phyloP scores from a whole-genome alignment of 108 stramenopile species.

The Schizochytrium sp. region DNA sequence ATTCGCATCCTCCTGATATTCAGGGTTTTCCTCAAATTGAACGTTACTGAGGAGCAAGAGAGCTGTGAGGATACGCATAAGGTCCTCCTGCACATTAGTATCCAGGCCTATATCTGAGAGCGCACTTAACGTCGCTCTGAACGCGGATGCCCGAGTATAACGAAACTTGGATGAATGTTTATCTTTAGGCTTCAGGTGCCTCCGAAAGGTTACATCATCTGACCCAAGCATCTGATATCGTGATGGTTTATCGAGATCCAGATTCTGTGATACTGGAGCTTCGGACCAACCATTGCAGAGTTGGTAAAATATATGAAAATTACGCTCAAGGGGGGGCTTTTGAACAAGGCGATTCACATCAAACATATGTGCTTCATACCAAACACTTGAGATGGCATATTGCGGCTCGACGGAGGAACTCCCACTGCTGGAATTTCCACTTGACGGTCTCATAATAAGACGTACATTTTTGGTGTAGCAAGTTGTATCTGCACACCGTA shows the following conservation, averaged over 20 bases:
- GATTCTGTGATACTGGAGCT: not conserved
- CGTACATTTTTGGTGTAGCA: not conserved
- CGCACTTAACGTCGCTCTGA: constrained; percentile 7
- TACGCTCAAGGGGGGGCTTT: constrained; percentile 17
- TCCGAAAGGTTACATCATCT: not conserved
- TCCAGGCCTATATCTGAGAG: not conserved
- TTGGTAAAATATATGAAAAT: constrained; percentile 28
- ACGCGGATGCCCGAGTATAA: not conserved
- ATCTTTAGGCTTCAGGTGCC: not conserved
- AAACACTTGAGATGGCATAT: not conserved
- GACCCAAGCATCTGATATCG: constrained; percentile 12
- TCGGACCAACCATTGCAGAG: constrained; percentile 14
- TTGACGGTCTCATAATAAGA: not conserved
- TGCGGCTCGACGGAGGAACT: not conserved
- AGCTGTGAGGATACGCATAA: constrained; percentile 17
- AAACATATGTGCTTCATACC: not conserved
- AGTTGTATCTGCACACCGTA: constrained; percentile 27
- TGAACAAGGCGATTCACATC: not conserved
- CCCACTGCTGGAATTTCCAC: not conserved
- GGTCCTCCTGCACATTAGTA: not conserved
- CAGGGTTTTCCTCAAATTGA: not conserved
- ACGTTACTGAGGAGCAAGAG: constrained; percentile 31
- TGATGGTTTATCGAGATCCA: not conserved
- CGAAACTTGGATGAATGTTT: not conserved
- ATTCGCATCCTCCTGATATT: not conserved